Evolutionary conservation across 192 early-diverging fungal genomes (phyloP).

Genomic region (Podochytrium sp.): DNA sequence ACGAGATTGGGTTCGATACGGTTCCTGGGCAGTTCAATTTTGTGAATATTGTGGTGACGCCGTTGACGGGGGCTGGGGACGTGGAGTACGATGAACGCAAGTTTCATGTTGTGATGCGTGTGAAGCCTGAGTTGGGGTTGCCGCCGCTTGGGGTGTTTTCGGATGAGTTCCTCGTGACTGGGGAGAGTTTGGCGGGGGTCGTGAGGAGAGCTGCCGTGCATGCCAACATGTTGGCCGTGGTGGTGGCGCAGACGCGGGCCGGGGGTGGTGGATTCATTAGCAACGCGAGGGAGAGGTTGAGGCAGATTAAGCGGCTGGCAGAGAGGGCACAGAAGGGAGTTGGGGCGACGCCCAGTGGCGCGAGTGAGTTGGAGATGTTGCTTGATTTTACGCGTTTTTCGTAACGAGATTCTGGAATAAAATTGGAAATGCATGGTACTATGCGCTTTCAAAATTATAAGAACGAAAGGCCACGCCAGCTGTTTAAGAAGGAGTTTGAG

Average conservation of each 20-base stretch:
- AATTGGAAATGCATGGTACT: too few relatives aligned
- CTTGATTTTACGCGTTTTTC: slow-evolving; percentile 27
- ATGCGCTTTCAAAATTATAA: too few relatives aligned
- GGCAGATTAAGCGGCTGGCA: slow-evolving; percentile 83
- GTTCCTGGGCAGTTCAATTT: slow-evolving; percentile 95
- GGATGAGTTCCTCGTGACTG: slow-evolving; percentile 80
- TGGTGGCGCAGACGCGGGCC: slow-evolving; percentile 70
- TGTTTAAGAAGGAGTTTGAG: too few relatives aligned
- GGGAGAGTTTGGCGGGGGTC: slow-evolving; percentile 75
- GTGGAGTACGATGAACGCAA: neutral
- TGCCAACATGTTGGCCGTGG: slow-evolving; percentile 88
- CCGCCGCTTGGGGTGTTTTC: slow-evolving; percentile 74
- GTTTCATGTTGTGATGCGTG: slow-evolving; percentile 53
- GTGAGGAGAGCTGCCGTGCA: slow-evolving; percentile 85
- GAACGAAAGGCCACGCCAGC: too few relatives aligned
- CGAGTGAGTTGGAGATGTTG: neutral
- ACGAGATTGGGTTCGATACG: slow-evolving; percentile 77
- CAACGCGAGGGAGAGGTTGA: slow-evolving; percentile 86
- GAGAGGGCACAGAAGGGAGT: neutral
- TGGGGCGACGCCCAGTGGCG: neutral
- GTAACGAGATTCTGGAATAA: too few relatives aligned
- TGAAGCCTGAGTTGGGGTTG: slow-evolving; percentile 73
- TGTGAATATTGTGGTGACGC: slow-evolving; percentile 92
- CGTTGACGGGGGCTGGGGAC: slow-evolving; percentile 37
- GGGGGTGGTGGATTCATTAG: slow-evolving; percentile 74